phyloP scores from a whole-genome alignment of 164 flowering plant genomes.

The Pachysandra terminalis region DNA sequence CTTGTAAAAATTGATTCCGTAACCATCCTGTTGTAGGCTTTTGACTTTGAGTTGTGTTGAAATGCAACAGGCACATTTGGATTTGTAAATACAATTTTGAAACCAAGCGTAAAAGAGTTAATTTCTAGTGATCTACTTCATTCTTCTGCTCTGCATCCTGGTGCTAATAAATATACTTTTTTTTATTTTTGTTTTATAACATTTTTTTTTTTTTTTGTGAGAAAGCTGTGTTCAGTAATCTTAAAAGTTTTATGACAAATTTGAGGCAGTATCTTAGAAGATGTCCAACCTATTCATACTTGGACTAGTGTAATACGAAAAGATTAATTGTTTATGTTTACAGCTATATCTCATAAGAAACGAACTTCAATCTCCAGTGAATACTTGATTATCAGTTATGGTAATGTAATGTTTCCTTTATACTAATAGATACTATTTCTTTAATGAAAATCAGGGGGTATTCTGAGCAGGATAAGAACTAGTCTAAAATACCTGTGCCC shows the following conservation, averaged over 20 bases:
- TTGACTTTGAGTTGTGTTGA: too few relatives aligned
- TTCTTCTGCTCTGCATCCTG: not conserved
- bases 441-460: constrained; percentile 56
- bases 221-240: too few relatives aligned
- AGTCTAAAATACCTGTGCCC: constrained; percentile 64
- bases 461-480: constrained; percentile 43
- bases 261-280: not conserved
- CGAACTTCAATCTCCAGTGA: not conserved
- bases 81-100: not conserved
- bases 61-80: too few relatives aligned
- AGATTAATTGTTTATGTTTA: not conserved
- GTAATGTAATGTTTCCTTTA: not conserved
- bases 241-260: not conserved
- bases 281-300: not conserved
- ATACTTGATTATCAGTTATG: not conserved
- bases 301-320: not conserved
- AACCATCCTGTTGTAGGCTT: too few relatives aligned
- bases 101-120: not conserved
- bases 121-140: not conserved
- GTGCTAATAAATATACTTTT: too few relatives aligned
- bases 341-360: not conserved
- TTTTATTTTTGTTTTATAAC: not conserved
- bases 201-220: too few relatives aligned
- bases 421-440: not conserved
- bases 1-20: too few relatives aligned